Evolutionary conservation across 2,329 filamentous ascomycete genomes (phyloP).

Genomic region (Alternaria infectoria): DNA sequence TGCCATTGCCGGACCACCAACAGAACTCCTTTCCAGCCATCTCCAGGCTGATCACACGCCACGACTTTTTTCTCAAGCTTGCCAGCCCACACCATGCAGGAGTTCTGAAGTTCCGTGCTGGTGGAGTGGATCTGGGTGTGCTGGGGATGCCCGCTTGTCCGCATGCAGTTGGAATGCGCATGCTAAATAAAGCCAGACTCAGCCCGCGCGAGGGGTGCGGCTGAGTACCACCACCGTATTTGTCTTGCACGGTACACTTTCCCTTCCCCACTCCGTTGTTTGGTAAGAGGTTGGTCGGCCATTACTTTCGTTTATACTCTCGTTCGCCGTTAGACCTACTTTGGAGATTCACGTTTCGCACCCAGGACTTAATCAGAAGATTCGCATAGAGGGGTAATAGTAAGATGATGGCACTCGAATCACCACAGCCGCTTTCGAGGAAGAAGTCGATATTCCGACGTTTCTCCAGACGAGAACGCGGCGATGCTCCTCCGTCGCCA

Average conservation of each 20-base stretch:
- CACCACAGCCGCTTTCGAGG: constrained; percentile 14
- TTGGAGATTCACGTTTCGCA: background rate
- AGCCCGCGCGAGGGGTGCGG: constrained; percentile 14
- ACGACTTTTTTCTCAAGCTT: background rate
- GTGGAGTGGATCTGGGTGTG: constrained; percentile 7
- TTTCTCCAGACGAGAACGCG: constrained; percentile 21
- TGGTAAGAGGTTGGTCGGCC: background rate
- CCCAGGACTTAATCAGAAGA: background rate
- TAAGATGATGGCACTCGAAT: constrained; percentile 22
- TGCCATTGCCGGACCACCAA: constrained; percentile 2
- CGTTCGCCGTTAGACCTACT: background rate
- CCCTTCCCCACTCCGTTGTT: constrained; percentile 1
- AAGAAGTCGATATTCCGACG: constrained; percentile 29
- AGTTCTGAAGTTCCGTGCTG: background rate
- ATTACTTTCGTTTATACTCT: background rate
- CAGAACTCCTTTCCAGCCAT: constrained; percentile 3
- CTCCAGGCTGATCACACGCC: background rate
- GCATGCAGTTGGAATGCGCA: constrained; percentile 3
- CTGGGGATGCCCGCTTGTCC: constrained; percentile 7
- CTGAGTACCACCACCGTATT: constrained; percentile 8
- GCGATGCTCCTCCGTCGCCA: constrained; percentile 7
- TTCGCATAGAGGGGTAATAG: constrained; percentile 2
- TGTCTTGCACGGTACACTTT: constrained; percentile 1
- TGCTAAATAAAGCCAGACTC: constrained; percentile 19
- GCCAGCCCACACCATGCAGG: background rate